Evolutionary conservation across 352 stramenopile species (phyloP).

Genomic region (Elongisporangium prolatum): DNA sequence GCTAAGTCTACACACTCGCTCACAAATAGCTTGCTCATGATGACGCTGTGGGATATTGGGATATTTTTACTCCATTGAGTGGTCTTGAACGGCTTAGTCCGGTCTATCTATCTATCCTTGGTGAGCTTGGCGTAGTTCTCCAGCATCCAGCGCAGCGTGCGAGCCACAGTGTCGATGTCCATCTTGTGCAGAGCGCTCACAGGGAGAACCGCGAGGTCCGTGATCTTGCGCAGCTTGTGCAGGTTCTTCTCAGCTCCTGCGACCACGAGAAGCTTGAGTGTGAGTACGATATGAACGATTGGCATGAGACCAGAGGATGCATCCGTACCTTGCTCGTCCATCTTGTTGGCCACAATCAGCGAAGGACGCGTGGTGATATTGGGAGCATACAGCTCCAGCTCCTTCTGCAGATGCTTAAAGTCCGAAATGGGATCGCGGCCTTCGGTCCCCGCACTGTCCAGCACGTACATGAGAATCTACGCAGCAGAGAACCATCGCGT

Average conservation of each 20-base stretch:
- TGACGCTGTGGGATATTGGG: no score
- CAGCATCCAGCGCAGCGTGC: slow-evolving; percentile 70
- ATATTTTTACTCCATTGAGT: no score
- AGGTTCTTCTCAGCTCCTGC: slow-evolving; percentile 84
- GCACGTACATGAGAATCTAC: slow-evolving; percentile 84
- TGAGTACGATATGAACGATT: no score
- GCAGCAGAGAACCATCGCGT: neutral
- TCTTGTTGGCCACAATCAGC: slow-evolving; percentile 88
- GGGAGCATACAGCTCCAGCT: slow-evolving; percentile 84
- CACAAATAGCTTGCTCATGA: no score
- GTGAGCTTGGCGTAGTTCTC: slow-evolving; percentile 55
- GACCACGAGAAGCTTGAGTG: no score
- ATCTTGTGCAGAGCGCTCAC: slow-evolving; percentile 85
- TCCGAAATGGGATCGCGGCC: slow-evolving; percentile 73
- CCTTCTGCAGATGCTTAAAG: slow-evolving; percentile 73
- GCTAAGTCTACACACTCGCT: no score
- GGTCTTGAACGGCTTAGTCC: neutral
- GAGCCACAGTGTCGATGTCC: slow-evolving; percentile 76
- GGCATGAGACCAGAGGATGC: no score
- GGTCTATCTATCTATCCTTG: slow-evolving; percentile 41
- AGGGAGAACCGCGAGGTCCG: slow-evolving; percentile 71
- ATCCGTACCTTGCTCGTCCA: slow-evolving; percentile 79
- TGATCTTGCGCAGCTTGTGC: slow-evolving; percentile 61
- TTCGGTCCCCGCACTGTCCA: slow-evolving; percentile 77
- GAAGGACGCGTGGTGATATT: slow-evolving; percentile 83